Percentiles rank a stretch among this genome's conserved stretches.
phyloP scores from a whole-genome alignment of 1,284 basidiomycete genomes.

The Boletus mariae region DNA sequence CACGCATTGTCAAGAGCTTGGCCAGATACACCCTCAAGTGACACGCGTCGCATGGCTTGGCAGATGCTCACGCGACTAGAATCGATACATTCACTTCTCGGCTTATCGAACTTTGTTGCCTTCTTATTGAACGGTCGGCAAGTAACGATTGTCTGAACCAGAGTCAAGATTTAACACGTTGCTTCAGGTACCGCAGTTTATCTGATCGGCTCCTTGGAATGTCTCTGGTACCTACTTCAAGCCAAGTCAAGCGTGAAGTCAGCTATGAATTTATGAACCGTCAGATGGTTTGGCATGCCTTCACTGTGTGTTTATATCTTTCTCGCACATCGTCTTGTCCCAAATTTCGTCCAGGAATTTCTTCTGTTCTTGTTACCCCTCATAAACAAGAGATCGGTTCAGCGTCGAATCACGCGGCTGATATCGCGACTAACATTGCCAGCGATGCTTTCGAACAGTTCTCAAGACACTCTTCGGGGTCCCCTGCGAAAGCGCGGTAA shows the following conservation, averaged over 20 bases:
- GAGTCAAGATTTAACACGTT: conserved; percentile 1
- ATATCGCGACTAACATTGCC: conserved; percentile 35
- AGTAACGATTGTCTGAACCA: conserved; percentile 24
- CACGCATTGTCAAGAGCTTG: conserved; percentile 82
- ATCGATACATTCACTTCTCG: conserved; percentile 55
- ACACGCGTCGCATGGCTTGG: conserved; percentile 76
- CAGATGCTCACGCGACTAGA: conserved; percentile 67
- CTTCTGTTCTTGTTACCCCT: conserved; percentile 90
- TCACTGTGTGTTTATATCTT: conserved; percentile 65
- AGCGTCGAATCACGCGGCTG: conserved; percentile 53
- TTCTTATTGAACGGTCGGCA: conserved; percentile 89
- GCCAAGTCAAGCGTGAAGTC: conserved; percentile 76
- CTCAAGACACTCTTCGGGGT: conserved; percentile 2
- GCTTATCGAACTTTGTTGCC: conserved; percentile 73
- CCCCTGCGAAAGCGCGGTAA: conserved; percentile 45
- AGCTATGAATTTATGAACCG: conserved; percentile 99
- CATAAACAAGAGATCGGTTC: conserved; percentile 62
- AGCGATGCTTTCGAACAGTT: conserved; percentile 13
- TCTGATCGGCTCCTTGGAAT: conserved; percentile 82
- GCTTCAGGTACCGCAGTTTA: conserved; percentile 76
- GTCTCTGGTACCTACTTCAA: conserved; percentile 71
- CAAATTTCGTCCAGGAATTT: conserved; percentile 70
- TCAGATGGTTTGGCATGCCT: conserved; percentile 98
- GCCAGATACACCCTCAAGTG: conserved; percentile 84
- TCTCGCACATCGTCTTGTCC: neutral